A percentile compares a stretch with the other conserved stretches of the same genome.
Evolutionary conservation across 208 protist genomes (phyloP).

Genomic region (Crithidia bombi): DNA sequence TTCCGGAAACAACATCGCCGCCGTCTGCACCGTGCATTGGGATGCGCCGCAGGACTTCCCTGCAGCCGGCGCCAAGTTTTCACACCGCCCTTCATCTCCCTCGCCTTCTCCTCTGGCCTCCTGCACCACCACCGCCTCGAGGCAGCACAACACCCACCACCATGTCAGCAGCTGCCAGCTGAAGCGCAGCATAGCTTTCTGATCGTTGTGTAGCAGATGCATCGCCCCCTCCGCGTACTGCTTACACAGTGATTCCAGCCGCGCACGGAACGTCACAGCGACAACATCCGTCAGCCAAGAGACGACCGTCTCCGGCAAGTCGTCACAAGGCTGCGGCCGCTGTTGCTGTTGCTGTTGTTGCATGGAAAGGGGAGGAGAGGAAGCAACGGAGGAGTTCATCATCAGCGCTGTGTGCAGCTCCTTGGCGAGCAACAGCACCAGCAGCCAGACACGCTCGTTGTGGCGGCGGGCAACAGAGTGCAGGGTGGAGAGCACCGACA

Average conservation of each 20-base stretch:
- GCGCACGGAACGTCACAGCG: constrained; percentile 8
- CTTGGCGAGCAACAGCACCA: constrained; percentile 44
- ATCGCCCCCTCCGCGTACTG: constrained; percentile 51
- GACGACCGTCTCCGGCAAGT: background rate
- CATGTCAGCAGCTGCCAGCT: constrained; percentile 44
- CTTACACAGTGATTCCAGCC: constrained; percentile 28
- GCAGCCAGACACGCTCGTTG: constrained; percentile 55
- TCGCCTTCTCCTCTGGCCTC: background rate
- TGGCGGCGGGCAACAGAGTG: constrained; percentile 39
- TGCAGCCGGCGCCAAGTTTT: background rate
- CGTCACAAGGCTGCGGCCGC: too few species aligned
- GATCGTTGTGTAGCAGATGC: constrained; percentile 34
- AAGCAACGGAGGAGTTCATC: background rate
- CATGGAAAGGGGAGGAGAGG: background rate
- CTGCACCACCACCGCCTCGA: background rate
- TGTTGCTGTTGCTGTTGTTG: background rate
- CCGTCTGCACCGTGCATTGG: too few species aligned
- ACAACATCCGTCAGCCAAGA: background rate
- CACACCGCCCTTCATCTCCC: background rate
- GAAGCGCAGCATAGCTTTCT: constrained; percentile 54
- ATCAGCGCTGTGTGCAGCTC: constrained; percentile 27
- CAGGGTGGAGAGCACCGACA: constrained; percentile 35
- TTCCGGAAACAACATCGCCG: too few species aligned
- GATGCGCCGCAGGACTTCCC: background rate
- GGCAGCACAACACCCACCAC: constrained; percentile 46